Base-by-base conservation (phyloP, 768 basidiomycete genomes). In the Boletus sp. region DNA sequence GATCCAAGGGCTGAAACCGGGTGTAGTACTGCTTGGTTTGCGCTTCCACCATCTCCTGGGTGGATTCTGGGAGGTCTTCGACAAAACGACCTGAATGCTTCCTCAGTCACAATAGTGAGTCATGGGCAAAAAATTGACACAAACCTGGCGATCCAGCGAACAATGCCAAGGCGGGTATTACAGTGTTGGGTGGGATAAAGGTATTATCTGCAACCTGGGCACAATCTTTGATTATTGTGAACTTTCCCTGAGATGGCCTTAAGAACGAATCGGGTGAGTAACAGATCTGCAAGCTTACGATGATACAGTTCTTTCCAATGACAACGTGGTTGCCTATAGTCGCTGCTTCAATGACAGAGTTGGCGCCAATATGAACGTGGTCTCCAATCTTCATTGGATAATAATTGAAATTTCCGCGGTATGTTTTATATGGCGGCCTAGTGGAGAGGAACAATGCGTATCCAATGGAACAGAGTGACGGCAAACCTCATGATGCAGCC, bases 341-440 rank as follows among this genome's bases (percentile, higher is more conserved):
- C 0, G 95, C 94, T 1, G 97, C 97, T 75, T 99, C 97, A 20
- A 99, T 82, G 52, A 98, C 85, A 42, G 83, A 84, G 61, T 84
- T 83, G n/a, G 89, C 84, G 15, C 95, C 96, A 45, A 99, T 92
- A 59, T 96, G 89, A 24, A 98, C 97, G 68, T 92, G 86, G 73
- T 98, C 95, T 3, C 93, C 92, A 10, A 99, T 86, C 70, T 95
- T 94, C 87, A 98, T 93, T 6, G 96, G 96, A 67, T 98, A 98
- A 74, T 95, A 98, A 68, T 98, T 97, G 79, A 93, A 92, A 60
- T 89, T 87, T 58, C 90, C 90, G 50, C 91, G 84, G 70, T 93
- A 94, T 0, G 91, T 93, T 73, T 93, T 92, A 71, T 92, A 91
- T 4, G 90, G 92, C 10, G 90, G 92, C 60, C 90, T 90, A 44